Base-by-base conservation (phyloP, 345 rosid genomes). In the Pistacia vera region DNA sequence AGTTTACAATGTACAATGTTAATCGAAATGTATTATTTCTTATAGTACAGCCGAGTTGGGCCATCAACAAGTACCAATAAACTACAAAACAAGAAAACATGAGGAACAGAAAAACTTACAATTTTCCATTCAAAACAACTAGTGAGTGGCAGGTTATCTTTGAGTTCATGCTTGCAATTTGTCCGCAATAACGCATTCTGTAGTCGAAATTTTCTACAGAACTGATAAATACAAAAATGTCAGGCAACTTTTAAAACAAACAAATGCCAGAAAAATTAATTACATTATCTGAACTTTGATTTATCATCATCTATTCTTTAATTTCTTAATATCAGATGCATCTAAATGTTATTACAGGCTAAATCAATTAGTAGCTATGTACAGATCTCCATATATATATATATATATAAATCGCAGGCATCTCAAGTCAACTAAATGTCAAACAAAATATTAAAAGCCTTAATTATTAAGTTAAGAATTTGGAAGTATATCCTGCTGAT, bases 171-270 rank as follows among this genome's bases (percentile, higher is more conserved):
- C 82, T 83, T 75, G 85, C 79, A 72, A 93, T 85, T 77, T 68
- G 77, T 74, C 77, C 77, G 97, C 98, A 93, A 1, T 91, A 84
- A 80, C 86, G 87, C 84, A 92, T 97, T 86, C 97, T 85, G 36
- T 91, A 91, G 79, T 93, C 98, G 80, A 83, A 89, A 85, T 97
- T 92, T 86, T 93, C 97, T 25, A 84, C 91, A 68, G 95, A 84
- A 48, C 98, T 93, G 86, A 77, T 52, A 59, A 28, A 41, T 55
- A 57, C 71, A 70, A 62, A 56, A 52, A 30, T 65, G 63, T 35
- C n/a, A 66, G 75, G 44, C 57, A 74, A 56, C 10, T 16, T 11
- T 63, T 1, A n/a, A 3, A 74, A 38, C n/a, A 22, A 41, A n/a
- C 18, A 33, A 52, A 20, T 72, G 59, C 68, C 58, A 48, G 30